phyloP scores from a whole-genome alignment of 2,329 filamentous ascomycete species.

The Neocatenulostroma microsporum region DNA sequence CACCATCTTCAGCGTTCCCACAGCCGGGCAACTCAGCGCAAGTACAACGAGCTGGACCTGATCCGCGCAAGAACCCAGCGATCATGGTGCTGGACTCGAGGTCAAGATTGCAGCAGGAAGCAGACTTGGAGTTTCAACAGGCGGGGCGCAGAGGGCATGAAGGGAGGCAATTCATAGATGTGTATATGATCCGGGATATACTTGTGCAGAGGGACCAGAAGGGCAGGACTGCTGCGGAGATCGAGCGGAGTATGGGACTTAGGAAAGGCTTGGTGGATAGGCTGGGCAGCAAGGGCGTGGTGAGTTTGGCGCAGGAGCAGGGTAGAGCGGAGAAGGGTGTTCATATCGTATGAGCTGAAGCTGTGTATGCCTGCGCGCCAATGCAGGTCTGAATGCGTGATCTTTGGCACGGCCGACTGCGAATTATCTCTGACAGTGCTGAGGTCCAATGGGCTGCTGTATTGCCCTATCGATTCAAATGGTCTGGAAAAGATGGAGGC shows the following conservation, averaged over 20 bases:
- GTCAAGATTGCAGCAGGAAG: slow-evolving; percentile 43
- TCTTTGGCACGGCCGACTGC: no score
- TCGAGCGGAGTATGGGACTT: slow-evolving; percentile 29
- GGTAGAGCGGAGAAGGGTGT: slow-evolving; percentile 26
- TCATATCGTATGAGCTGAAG: slow-evolving; percentile 22
- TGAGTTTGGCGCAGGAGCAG: slow-evolving; percentile 23
- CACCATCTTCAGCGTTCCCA: slow-evolving; percentile 46
- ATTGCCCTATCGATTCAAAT: no score
- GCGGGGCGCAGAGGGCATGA: slow-evolving; percentile 34
- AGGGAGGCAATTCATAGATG: slow-evolving; percentile 40
- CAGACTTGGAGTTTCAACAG: slow-evolving; percentile 47
- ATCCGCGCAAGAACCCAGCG: slow-evolving; percentile 45
- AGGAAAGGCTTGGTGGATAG: slow-evolving; percentile 27
- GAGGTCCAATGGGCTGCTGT: no score
- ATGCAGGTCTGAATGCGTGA: no score
- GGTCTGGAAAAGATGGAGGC: no score
- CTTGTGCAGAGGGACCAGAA: slow-evolving; percentile 26
- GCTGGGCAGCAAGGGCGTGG: slow-evolving; percentile 25
- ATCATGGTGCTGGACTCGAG: slow-evolving; percentile 48
- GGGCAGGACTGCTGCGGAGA: slow-evolving; percentile 21
- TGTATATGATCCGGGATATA: slow-evolving; percentile 32
- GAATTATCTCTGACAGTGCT: no score
- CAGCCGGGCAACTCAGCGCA: slow-evolving; percentile 22
- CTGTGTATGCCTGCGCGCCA: no score
- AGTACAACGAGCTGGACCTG: slow-evolving; percentile 28